Evolutionary conservation across 2,329 filamentous ascomycete genomes (phyloP).

Genomic region (Ophiostoma perfectum): DNA sequence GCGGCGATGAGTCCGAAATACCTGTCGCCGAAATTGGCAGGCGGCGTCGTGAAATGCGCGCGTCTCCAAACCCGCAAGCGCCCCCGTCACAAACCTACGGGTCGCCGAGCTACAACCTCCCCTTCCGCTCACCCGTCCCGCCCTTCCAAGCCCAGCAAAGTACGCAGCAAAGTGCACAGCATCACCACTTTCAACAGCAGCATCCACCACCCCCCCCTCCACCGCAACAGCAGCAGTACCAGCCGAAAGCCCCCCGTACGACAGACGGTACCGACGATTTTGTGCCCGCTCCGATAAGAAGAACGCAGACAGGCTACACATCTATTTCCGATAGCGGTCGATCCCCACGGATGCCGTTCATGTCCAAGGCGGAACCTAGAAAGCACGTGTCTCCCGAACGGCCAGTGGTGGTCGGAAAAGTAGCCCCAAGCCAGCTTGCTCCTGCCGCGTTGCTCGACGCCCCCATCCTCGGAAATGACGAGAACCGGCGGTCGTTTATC

Average conservation of each 20-base stretch:
- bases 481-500: slow-evolving; percentile 53
- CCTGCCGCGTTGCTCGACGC: slow-evolving; percentile 24
- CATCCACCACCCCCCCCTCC: not conserved
- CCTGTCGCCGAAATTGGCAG: slow-evolving; percentile 67
- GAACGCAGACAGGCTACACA: slow-evolving; percentile 54
- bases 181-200: not conserved
- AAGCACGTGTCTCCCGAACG: slow-evolving; percentile 41
- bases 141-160: slow-evolving; percentile 27
- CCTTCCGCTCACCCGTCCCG: slow-evolving; percentile 29
- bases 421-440: slow-evolving; percentile 28
- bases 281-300: slow-evolving; percentile 48
- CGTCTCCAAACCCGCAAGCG: slow-evolving; percentile 24
- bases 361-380: not conserved
- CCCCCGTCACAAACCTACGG: not conserved
- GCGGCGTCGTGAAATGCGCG: slow-evolving; percentile 40
- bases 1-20: slow-evolving; percentile 76
- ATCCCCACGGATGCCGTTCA: not conserved
- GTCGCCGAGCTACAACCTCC: slow-evolving; percentile 9
- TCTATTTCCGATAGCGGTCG: slow-evolving; percentile 30
- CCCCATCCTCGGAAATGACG: slow-evolving; percentile 40
- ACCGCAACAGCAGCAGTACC: slow-evolving; percentile 30
- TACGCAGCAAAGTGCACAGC: not conserved
- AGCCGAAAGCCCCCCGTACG: slow-evolving; percentile 36
- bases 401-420: slow-evolving; percentile 33
- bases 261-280: slow-evolving; percentile 37